phyloP scores from a whole-genome alignment of 305 asterid species.

The Withania somnifera region DNA sequence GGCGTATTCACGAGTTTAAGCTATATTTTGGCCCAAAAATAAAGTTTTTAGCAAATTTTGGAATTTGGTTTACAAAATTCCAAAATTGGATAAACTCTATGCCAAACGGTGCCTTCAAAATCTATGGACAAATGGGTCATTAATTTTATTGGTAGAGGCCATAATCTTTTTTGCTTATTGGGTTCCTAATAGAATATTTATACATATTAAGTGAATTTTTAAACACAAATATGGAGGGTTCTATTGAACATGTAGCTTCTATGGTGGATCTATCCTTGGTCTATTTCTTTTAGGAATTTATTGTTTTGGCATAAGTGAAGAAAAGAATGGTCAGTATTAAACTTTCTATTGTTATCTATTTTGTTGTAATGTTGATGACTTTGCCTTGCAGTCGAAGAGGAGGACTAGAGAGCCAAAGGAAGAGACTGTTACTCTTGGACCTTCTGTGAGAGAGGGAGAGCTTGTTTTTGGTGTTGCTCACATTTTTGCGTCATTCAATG shows the following conservation, averaged over 20 bases:
- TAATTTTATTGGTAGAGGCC: neutral
- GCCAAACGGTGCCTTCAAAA: too few relatives aligned
- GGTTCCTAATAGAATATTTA: neutral
- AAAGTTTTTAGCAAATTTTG: too few relatives aligned
- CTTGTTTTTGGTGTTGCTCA: conserved; percentile 66
- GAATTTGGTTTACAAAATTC: too few relatives aligned
- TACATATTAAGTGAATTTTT: neutral
- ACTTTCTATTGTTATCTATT: neutral
- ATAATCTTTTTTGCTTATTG: neutral
- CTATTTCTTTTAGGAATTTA: neutral
- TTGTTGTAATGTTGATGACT: neutral
- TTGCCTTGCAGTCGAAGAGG: conserved; percentile 36
- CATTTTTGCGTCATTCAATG: conserved; percentile 66
- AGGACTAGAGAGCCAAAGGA: conserved; percentile 60
- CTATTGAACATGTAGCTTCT: neutral
- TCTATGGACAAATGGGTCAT: too few relatives aligned
- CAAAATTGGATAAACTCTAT: too few relatives aligned
- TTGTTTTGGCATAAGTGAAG: neutral
- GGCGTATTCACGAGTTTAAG: too few relatives aligned
- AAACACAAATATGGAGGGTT: neutral
- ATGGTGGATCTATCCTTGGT: neutral
- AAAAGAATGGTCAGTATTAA: neutral
- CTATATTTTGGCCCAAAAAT: too few relatives aligned
- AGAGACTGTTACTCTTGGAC: conserved; percentile 56
- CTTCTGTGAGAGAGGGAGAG: conserved; percentile 56